Evolutionary conservation across 345 rosid species (phyloP), one percentile per base, ranked within the genome.

Genomic region (Conringia planisiliqua): DNA sequence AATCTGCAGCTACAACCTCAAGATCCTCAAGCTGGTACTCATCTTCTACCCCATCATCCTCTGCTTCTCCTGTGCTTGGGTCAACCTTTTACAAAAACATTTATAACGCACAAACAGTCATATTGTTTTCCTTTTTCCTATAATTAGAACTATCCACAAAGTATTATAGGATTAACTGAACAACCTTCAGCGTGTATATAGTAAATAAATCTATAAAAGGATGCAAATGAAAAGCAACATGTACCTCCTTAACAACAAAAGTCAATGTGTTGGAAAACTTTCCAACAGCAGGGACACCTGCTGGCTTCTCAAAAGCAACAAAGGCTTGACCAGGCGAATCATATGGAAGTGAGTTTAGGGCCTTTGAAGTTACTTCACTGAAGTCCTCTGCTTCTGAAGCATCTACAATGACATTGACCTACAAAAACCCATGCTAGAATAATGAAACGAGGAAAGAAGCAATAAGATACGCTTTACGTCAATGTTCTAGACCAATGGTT

Each of bases 11-110:
- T 77, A 89, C 93, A 60, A 95, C 90, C 85, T 95, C 99, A 52
- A 95, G 85, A 17, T 95, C 99, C 86, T 95, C 99, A 59, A 95
- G 82, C 82, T 92, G 99, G 81, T 95, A 95, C 71, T 95, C 97
- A 81, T 95, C 99, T 50, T 95, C 99, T 22, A 95, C 96, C 4
- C 97, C 99, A 78, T 95, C 99, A 9, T 92, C 99, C 67, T 92
- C 97, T 10, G 91, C 85, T 71, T 92, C 99, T 24, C 97, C 97
- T 24, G 94, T 92, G 68, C 84, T 77, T 52, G 89, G 89, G 82
- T 95, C 97, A 80, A 95, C 99, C 98, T 94, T 75, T 70, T 62
- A 6, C 54, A 59, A 17, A 56, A 70, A 61, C 51, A 75, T 24
- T 4, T 30, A 16, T 55, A 18, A 48, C 29, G 6, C 62, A 38